Evolutionary conservation across 2,329 filamentous ascomycete genomes (phyloP).

Genomic region (Aspergillus sp.): DNA sequence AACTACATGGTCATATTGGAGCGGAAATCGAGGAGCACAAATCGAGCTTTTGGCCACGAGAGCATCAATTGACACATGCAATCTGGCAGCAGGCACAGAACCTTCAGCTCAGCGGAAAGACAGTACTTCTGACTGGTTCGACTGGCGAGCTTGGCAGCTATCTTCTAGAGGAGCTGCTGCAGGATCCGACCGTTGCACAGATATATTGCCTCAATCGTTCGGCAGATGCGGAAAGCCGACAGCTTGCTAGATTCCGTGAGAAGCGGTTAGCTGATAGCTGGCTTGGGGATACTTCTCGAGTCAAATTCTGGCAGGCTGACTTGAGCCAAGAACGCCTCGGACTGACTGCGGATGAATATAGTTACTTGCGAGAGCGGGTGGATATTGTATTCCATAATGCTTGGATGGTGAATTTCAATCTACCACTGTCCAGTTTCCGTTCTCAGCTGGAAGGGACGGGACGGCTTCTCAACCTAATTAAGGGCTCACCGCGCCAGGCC

Average conservation of each 20-base stretch:
- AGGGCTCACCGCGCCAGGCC: not conserved
- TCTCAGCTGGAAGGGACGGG: not conserved
- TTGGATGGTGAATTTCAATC: constrained; percentile 1
- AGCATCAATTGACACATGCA: not conserved
- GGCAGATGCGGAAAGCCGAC: not conserved
- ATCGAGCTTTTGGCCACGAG: not conserved
- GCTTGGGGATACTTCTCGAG: not conserved
- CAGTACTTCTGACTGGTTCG: constrained; percentile 8
- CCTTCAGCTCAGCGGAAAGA: not conserved
- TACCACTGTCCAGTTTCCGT: not conserved
- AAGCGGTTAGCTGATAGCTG: not conserved
- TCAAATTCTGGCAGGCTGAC: not conserved
- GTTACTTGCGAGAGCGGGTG: not conserved
- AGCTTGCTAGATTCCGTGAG: not conserved
- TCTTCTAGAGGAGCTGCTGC: constrained; percentile 2
- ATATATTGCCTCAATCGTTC: constrained; percentile 7
- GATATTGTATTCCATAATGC: not conserved
- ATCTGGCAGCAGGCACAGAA: not conserved
- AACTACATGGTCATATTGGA: not conserved
- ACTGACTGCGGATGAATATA: not conserved
- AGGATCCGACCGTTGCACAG: not conserved
- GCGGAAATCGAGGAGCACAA: not conserved
- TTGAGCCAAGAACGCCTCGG: not conserved
- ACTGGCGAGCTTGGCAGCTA: constrained; percentile 7
- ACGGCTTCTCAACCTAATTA: not conserved